Evolutionary conservation across 139 green algal species (phyloP), one percentile per base, ranked within the genome.

Genomic region (Chlamydomonas urium): DNA sequence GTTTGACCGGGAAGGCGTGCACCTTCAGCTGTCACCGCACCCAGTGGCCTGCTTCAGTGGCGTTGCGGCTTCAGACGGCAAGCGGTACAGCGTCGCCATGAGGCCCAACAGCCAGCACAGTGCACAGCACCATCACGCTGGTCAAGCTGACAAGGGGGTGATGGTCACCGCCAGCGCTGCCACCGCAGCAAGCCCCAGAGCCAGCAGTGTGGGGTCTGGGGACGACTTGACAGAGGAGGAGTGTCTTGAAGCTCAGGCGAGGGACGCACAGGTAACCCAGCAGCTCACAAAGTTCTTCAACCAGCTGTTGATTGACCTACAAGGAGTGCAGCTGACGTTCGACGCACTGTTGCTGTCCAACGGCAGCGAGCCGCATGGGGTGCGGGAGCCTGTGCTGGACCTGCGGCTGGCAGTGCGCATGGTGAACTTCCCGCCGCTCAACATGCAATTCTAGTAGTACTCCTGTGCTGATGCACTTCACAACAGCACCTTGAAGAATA

Each of bases 291-390:
- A 14, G 14, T 63, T 63, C 53, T 63, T 63, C 26, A 63, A 63
- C 53, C 10, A 63, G 21, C 26, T 63, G 10, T 33, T 63, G 17
- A 63, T 63, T 21, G 53, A 63, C 53, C 53, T 63, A 50, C 42
- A 50, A 14, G 42, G 42, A 50, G 42, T 50, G 8, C 42, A 50
- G 8, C 42, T 50, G 8, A 8, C 10, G 42, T 50, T 50, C 14
- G 42, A 8, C 8, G 8, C 42, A 50, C 14, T 50, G 42, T 8
- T n/a, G n/a, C n/a, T n/a, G n/a, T n/a, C n/a, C n/a, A n/a, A n/a
- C n/a, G n/a, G n/a, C n/a, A n/a, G n/a, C n/a, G n/a, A n/a, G n/a
- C n/a, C n/a, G n/a, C n/a, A n/a, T n/a, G n/a, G n/a, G n/a, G n/a
- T n/a, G 42, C 8, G 14, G 8, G 42, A 24, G 42, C 42, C 42